These are phyloP conservation scores for Tolypocladium cylindrosporum DNA, from an alignment of 2,329 filamentous ascomycete species.

Conservation along the genomic window DNA sequence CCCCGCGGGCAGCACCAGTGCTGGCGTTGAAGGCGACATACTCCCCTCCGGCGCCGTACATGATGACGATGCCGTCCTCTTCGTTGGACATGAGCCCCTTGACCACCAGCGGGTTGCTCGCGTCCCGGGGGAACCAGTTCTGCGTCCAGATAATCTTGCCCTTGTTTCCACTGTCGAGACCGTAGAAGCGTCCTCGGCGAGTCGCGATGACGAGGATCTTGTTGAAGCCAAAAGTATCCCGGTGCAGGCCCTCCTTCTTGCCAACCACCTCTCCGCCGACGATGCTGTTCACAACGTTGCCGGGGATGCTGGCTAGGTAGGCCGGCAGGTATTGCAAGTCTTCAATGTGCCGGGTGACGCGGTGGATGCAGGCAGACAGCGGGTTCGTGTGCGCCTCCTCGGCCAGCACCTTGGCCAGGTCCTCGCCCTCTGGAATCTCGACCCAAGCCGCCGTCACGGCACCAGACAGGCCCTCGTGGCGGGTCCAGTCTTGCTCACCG, in stretches of 20 bases:
- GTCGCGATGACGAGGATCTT: slow-evolving; percentile 78
- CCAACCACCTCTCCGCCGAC: slow-evolving; percentile 42
- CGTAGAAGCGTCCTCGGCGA: slow-evolving; percentile 66
- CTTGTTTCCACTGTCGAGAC: slow-evolving; percentile 64
- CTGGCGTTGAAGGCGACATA: slow-evolving; percentile 44
- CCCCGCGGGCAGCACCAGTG: slow-evolving; percentile 41
- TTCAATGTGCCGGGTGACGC: slow-evolving; percentile 68
- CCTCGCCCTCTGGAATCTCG: slow-evolving; percentile 62
- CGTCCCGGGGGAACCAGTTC: slow-evolving; percentile 47
- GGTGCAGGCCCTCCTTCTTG: slow-evolving; percentile 37
- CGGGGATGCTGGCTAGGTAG: slow-evolving; percentile 61
- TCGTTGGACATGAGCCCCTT: slow-evolving; percentile 57
- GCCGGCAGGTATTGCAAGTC: slow-evolving; percentile 70
- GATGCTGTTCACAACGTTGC: slow-evolving; percentile 56
- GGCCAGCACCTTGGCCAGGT: slow-evolving; percentile 70
- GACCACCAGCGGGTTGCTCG: slow-evolving; percentile 51
- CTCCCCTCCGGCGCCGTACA: slow-evolving; percentile 53
- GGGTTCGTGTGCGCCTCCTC: slow-evolving; percentile 78
- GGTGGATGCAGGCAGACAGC: slow-evolving; percentile 74
- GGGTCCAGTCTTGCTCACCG: slow-evolving; percentile 68
- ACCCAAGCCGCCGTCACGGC: slow-evolving; percentile 73
- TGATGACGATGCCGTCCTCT: slow-evolving; percentile 41
- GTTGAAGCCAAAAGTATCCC: slow-evolving; percentile 79
- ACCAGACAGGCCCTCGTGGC: slow-evolving; percentile 73
- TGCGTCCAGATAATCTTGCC: slow-evolving; percentile 70